These are phyloP conservation scores for Pseudocercospora cruenta DNA, from an alignment of 2,329 filamentous ascomycete species.

Conservation along the genomic window DNA sequence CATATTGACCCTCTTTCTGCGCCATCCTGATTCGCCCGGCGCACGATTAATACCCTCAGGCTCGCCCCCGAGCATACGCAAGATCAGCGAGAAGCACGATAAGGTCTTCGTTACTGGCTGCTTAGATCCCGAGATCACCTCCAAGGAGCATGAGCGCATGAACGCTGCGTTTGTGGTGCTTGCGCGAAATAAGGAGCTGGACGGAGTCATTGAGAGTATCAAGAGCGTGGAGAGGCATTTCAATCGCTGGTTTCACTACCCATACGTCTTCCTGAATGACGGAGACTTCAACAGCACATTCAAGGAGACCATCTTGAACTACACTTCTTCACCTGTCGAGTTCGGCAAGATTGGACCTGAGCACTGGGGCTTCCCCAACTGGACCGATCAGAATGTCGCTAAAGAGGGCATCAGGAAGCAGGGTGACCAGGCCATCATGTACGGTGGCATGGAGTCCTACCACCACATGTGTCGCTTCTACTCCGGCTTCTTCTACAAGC, in stretches of 20 bases:
- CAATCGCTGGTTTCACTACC: constrained; percentile 98
- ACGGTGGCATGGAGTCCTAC: constrained; percentile 97
- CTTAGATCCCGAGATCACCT: constrained; percentile 71
- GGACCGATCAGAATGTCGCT: constrained; percentile 90
- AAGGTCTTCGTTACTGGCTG: constrained; percentile 95
- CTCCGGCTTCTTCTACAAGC: constrained; percentile 99
- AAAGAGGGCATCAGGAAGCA: constrained; percentile 97
- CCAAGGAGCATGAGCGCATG: constrained; percentile 71
- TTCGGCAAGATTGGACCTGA: constrained; percentile 89
- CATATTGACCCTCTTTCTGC: constrained; percentile 85
- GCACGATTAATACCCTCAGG: constrained; percentile 86
- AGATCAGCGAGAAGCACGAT: constrained; percentile 96
- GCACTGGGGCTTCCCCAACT: constrained; percentile 97
- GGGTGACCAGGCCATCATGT: constrained; percentile 97
- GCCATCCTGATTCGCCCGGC: constrained; percentile 80
- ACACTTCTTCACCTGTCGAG: constrained; percentile 85
- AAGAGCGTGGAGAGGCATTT: constrained; percentile 99
- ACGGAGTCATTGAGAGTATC: constrained; percentile 92
- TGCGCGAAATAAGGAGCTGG: constrained; percentile 92
- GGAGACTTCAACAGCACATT: constrained; percentile 95
- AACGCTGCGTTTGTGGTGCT: constrained; percentile 96
- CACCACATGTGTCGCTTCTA: constrained; percentile 99
- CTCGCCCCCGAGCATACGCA: constrained; percentile 80
- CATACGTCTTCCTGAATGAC: constrained; percentile 97
- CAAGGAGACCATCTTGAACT: constrained; percentile 82